Conservation (phyloP, 1,284 basidiomycete genomes). For the Ustilago tritici region DNA sequence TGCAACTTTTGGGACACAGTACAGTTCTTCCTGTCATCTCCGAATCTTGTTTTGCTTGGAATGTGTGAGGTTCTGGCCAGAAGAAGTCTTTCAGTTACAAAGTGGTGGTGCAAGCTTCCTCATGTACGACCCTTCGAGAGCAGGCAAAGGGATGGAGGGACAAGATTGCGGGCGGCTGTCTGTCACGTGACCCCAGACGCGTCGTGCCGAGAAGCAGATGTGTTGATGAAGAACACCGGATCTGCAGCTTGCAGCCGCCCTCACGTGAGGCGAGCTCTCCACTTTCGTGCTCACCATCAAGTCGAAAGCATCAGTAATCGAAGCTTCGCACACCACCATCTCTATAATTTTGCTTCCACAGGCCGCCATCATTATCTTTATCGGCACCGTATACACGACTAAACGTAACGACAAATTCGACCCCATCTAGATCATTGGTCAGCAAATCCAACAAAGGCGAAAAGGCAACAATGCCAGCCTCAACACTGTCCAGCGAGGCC, state of each 20-base stretch:
- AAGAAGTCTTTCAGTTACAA: too few species aligned
- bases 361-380: not conserved
- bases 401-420: too few species aligned
- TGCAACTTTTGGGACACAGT: not conserved
- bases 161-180: not conserved
- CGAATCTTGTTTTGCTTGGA: too few species aligned
- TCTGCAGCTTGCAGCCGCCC: not conserved
- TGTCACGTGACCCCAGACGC: not conserved
- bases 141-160: not conserved
- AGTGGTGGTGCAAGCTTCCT: too few species aligned
- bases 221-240: slow-evolving; percentile 8
- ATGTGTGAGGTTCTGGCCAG: too few species aligned
- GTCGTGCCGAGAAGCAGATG: not conserved
- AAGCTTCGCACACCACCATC: not conserved
- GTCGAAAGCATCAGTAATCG: not conserved
- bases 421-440: not conserved
- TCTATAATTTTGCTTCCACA: not conserved
- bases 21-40: not conserved
- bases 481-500: slow-evolving; percentile 21
- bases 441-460: not conserved
- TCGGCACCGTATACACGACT: not conserved
- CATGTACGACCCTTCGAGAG: too few species aligned
- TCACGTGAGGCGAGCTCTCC: not conserved
- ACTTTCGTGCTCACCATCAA: not conserved
- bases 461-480: slow-evolving; percentile 16